phyloP scores from a whole-genome alignment of 768 basidiomycete species.

The Calvatia gigantea region DNA sequence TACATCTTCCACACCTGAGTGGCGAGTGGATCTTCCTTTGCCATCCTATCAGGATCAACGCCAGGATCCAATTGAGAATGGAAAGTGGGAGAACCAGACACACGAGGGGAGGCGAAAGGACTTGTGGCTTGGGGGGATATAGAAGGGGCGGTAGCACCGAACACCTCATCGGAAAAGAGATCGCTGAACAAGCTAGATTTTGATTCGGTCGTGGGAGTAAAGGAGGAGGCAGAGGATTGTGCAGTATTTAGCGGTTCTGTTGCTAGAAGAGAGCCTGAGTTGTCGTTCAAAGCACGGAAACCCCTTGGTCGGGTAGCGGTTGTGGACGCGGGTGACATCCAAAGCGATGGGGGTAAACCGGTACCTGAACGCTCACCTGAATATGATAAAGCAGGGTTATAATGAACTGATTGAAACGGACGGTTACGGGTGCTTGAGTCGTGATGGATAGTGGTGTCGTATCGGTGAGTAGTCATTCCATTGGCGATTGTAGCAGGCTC shows the following conservation, averaged over 20 bases:
- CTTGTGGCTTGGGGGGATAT: conserved; percentile 42
- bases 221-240: conserved; percentile 39
- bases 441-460: not conserved
- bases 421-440: conserved; percentile 5
- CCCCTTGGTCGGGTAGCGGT: conserved; percentile 18
- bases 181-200: conserved; percentile 66
- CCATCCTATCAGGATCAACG: conserved; percentile 60
- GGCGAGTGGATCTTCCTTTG: conserved; percentile 86
- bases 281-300: conserved; percentile 33
- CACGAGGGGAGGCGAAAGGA: conserved; percentile 60
- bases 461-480: not conserved
- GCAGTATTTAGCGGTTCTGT: conserved; percentile 15
- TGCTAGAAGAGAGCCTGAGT: conserved; percentile 30
- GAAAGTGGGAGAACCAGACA: conserved; percentile 69
- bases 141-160: conserved; percentile 33
- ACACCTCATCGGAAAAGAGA: conserved; percentile 69
- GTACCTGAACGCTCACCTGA: conserved; percentile 48
- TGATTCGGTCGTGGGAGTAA: conserved; percentile 45
- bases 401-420: conserved; percentile 11
- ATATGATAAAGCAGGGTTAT: conserved; percentile 24
- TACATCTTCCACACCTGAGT: conserved; percentile 99
- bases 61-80: conserved; percentile 42
- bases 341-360: conserved; percentile 70
- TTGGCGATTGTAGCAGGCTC: not conserved
- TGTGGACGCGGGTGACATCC: conserved; percentile 74